A percentile compares a stretch with the other conserved stretches of the same genome.
Conservation (phyloP, 345 rosid species). For the Lepidium didymum region DNA sequence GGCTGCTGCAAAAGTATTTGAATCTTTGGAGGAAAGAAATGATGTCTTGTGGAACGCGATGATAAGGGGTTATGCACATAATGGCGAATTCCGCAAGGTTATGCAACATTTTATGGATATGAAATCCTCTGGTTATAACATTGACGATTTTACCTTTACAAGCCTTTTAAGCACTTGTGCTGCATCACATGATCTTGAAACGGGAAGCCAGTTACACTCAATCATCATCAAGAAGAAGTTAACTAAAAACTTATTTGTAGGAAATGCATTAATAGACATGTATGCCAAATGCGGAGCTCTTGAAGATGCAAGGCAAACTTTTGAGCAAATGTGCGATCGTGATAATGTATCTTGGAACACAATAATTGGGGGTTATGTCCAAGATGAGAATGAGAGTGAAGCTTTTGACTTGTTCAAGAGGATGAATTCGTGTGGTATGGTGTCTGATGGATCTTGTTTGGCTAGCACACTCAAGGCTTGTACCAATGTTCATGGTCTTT, state of each 20-base stretch:
- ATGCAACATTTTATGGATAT: constrained; percentile 52
- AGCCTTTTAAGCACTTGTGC: constrained; percentile 85
- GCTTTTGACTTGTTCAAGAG: constrained; percentile 62
- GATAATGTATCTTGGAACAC: constrained; percentile 92
- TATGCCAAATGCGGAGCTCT: constrained; percentile 80
- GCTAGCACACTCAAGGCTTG: constrained; percentile 77
- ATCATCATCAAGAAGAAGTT: constrained; percentile 52
- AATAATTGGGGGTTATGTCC: constrained; percentile 80
- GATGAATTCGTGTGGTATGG: constrained; percentile 44
- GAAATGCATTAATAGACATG: constrained; percentile 89
- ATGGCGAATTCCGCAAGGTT: constrained; percentile 50
- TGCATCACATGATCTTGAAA: constrained; percentile 44
- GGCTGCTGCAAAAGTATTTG: constrained; percentile 60
- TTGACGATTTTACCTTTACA: constrained; percentile 82
- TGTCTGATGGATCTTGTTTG: constrained; percentile 75
- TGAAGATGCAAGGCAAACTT: constrained; percentile 60
- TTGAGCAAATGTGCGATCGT: constrained; percentile 47
- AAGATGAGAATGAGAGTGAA: constrained; percentile 57
- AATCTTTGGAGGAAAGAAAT: constrained; percentile 58
- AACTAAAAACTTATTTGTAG: constrained; percentile 59
- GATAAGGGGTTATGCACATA: constrained; percentile 80
- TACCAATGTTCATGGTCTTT: constrained; percentile 55
- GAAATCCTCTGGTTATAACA: constrained; percentile 51
- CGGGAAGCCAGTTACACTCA: constrained; percentile 71
- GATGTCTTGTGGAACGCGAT: constrained; percentile 80